These are phyloP conservation scores for Bisporella sp. DNA, from an alignment of 2,329 filamentous ascomycete genomes.

Conservation along the genomic window DNA sequence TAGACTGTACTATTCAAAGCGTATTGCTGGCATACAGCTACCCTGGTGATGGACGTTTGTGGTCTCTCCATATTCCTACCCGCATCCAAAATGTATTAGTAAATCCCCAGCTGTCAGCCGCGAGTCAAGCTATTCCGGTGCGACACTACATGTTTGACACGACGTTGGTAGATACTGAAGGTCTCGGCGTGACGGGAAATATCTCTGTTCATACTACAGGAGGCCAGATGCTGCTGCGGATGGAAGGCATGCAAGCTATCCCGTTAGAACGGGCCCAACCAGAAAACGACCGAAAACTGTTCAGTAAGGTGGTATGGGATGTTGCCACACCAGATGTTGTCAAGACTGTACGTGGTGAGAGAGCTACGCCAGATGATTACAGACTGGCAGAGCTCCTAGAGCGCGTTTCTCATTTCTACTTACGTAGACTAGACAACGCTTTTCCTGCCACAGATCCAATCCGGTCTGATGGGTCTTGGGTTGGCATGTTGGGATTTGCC, in stretches of 20 bases:
- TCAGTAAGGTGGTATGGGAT: slow-evolving; percentile 13
- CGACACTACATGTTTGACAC: not conserved
- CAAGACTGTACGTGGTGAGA: slow-evolving; percentile 5
- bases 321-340: slow-evolving; percentile 12
- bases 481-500: no score
- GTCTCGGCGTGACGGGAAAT: not conserved
- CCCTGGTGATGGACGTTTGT: slow-evolving; percentile 15
- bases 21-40: slow-evolving; percentile 29
- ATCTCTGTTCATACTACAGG: not conserved
- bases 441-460: not conserved
- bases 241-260: slow-evolving; percentile 14
- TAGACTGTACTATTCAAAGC: slow-evolving; percentile 50
- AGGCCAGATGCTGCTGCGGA: slow-evolving; percentile 12
- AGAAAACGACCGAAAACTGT: slow-evolving; percentile 16
- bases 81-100: slow-evolving; percentile 12
- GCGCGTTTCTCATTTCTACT: slow-evolving; percentile 4
- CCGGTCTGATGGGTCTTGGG: no score
- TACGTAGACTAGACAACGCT: not conserved
- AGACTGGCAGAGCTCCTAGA: slow-evolving; percentile 8
- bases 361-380: slow-evolving; percentile 8
- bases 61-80: slow-evolving; percentile 18
- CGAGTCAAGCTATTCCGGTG: not conserved
- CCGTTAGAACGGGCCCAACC: slow-evolving; percentile 14
- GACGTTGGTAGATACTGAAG: no score
- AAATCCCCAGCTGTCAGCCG: slow-evolving; percentile 10